These are phyloP conservation scores for Emmonsia crescens DNA, from an alignment of 2,329 filamentous ascomycete genomes.

Conservation along the genomic window DNA sequence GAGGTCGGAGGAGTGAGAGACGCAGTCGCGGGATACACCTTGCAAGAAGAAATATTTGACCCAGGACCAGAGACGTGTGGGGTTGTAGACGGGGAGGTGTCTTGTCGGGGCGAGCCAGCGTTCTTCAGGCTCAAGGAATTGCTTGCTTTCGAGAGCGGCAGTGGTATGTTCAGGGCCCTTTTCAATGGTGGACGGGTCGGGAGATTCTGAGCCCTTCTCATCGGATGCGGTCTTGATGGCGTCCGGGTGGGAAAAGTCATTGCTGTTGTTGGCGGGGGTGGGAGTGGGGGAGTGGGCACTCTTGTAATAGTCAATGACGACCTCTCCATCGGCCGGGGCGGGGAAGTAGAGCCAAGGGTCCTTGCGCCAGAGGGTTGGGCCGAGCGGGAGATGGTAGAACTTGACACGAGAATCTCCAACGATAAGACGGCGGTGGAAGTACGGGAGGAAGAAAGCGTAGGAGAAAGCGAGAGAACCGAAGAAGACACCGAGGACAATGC, in stretches of 20 bases:
- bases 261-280: background rate
- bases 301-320: slow-evolving; percentile 34
- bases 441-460: slow-evolving; percentile 29
- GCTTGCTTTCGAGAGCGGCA: slow-evolving; percentile 16
- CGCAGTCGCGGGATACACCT: slow-evolving; percentile 34
- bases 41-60: slow-evolving; percentile 36
- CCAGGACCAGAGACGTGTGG: slow-evolving; percentile 27
- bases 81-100: slow-evolving; percentile 20
- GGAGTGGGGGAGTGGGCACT: slow-evolving; percentile 11
- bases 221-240: background rate
- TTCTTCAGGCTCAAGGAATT: slow-evolving; percentile 22
- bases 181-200: slow-evolving; percentile 9
- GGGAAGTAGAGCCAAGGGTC: slow-evolving; percentile 33
- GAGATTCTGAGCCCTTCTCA: slow-evolving; percentile 2
- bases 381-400: slow-evolving; percentile 27
- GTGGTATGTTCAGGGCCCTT: slow-evolving; percentile 13
- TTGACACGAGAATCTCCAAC: slow-evolving; percentile 23
- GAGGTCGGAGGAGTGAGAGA: slow-evolving; percentile 29
- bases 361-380: slow-evolving; percentile 31
- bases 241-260: slow-evolving; percentile 3
- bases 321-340: slow-evolving; percentile 23
- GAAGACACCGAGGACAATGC: slow-evolving; percentile 26
- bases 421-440: slow-evolving; percentile 26
- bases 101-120: slow-evolving; percentile 26
- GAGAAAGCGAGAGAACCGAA: slow-evolving; percentile 21